A percentile compares a stretch with the other conserved stretches of the same genome.
phyloP scores from a whole-genome alignment of 495 filamentous ascomycete species.

The Penicillium flavigenum region DNA sequence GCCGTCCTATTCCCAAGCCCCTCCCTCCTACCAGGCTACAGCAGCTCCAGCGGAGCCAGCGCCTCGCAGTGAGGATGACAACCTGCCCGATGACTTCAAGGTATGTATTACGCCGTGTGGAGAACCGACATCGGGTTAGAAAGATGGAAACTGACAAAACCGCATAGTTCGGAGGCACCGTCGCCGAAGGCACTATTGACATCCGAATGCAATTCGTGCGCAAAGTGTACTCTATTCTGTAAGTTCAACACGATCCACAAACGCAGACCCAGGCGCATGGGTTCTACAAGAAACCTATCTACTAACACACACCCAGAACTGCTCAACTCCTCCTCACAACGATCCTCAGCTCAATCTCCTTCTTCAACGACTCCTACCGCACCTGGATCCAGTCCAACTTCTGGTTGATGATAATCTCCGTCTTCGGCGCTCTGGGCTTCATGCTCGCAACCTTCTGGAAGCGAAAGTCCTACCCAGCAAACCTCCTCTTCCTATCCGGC shows the following conservation, averaged over 20 bases:
- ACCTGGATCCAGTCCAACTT: constrained; percentile 81
- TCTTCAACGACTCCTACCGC: constrained; percentile 78
- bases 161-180: constrained; percentile 76
- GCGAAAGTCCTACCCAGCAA: constrained; percentile 92
- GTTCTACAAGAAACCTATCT: not conserved
- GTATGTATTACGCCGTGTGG: constrained; percentile 36
- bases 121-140: not conserved
- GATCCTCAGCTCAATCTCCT: constrained; percentile 75
- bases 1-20: constrained; percentile 71
- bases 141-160: constrained; percentile 1
- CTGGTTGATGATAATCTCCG: constrained; percentile 81
- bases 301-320: constrained; percentile 52
- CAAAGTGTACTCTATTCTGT: constrained; percentile 87
- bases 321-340: constrained; percentile 86
- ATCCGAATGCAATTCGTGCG: constrained; percentile 98
- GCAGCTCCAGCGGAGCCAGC: constrained; percentile 52
- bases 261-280: not conserved
- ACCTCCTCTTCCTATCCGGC: constrained; percentile 84
- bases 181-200: constrained; percentile 88
- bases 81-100: constrained; percentile 97
- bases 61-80: constrained; percentile 81
- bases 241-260: constrained; percentile 28
- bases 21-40: constrained; percentile 65
- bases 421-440: constrained; percentile 77
- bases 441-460: constrained; percentile 96